These are phyloP conservation scores for Trichomonascaceae sp. DNA, from an alignment of 1,139 yeast genomes.

Conservation along the genomic window DNA sequence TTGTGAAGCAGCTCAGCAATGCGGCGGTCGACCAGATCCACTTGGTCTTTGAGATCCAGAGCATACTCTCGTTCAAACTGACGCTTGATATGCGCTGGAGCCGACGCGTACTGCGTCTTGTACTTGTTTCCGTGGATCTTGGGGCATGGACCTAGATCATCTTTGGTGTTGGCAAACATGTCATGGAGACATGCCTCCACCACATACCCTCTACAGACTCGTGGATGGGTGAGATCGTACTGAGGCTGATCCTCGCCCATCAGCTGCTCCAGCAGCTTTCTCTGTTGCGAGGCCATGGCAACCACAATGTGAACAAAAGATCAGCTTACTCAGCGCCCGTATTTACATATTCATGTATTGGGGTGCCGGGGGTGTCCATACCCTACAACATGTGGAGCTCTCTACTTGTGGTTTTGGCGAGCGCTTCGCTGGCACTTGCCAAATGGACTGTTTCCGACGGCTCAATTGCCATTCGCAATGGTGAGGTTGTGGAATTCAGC, in stretches of 20 bases:
- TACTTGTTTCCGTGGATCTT: slow-evolving; percentile 64
- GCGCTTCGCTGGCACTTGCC: too few species aligned
- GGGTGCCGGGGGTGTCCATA: too few species aligned
- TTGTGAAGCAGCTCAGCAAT: slow-evolving; percentile 36
- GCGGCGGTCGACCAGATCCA: slow-evolving; percentile 50
- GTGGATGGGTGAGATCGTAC: slow-evolving; percentile 40
- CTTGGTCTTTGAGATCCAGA: slow-evolving; percentile 54
- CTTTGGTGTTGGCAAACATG: slow-evolving; percentile 69
- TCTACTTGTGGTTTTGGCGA: too few species aligned
- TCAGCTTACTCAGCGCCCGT: too few species aligned
- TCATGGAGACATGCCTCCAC: slow-evolving; percentile 90
- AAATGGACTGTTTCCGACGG: neutral
- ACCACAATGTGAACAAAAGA: too few species aligned
- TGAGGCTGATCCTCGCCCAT: slow-evolving; percentile 41
- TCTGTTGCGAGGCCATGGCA: slow-evolving; percentile 54
- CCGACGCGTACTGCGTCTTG: slow-evolving; percentile 55
- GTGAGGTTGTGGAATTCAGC: too few species aligned
- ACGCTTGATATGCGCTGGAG: slow-evolving; percentile 50
- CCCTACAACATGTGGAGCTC: too few species aligned
- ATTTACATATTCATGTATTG: too few species aligned
- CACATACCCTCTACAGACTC: slow-evolving; percentile 67
- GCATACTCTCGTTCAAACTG: slow-evolving; percentile 40
- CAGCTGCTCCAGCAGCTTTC: slow-evolving; percentile 63
- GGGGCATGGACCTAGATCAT: slow-evolving; percentile 73
- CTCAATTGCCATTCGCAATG: neutral